Percentiles rank a stretch among this genome's conserved stretches.
Evolutionary conservation across 108 stramenopile species (phyloP).

Genomic region (Pseudonitzschia delicatissima): DNA sequence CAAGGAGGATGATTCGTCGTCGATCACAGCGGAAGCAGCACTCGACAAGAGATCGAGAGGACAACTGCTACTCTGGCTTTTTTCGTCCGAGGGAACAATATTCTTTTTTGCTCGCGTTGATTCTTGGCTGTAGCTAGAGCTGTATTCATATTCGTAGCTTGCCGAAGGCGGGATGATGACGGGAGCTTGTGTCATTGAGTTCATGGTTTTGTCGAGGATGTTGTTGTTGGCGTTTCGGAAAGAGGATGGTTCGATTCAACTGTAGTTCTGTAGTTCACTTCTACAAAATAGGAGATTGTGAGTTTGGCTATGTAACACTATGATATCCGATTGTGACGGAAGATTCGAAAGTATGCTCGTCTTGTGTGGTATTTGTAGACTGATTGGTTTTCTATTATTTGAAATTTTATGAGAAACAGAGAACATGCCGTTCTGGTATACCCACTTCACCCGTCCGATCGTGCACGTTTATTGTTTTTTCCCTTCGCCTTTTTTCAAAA

Average conservation of each 20-base stretch:
- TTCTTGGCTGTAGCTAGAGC: neutral
- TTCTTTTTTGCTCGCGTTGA: neutral
- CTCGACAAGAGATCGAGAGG: neutral
- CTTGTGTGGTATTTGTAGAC: too few species aligned
- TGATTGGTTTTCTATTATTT: too few species aligned
- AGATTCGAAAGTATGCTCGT: too few species aligned
- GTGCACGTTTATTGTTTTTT: too few species aligned
- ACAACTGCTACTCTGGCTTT: neutral
- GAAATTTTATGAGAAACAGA: too few species aligned
- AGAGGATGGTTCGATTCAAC: neutral
- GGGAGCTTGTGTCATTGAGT: neutral
- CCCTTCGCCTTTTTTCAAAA: too few species aligned
- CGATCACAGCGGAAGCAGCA: neutral
- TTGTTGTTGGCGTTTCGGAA: neutral
- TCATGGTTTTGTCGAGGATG: neutral
- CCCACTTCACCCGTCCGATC: too few species aligned
- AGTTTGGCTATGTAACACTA: neutral
- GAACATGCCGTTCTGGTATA: too few species aligned
- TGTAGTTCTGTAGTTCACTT: neutral
- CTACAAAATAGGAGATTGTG: neutral
- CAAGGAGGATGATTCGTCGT: neutral
- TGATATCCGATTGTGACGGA: too few species aligned
- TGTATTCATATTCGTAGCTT: too few species aligned
- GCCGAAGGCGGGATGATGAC: too few species aligned
- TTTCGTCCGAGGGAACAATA: neutral